Percentiles rank a stretch among this genome's conserved stretches.
Conservation (phyloP, 2,329 filamentous ascomycete genomes). For the Beauveria scarabaeidicola region DNA sequence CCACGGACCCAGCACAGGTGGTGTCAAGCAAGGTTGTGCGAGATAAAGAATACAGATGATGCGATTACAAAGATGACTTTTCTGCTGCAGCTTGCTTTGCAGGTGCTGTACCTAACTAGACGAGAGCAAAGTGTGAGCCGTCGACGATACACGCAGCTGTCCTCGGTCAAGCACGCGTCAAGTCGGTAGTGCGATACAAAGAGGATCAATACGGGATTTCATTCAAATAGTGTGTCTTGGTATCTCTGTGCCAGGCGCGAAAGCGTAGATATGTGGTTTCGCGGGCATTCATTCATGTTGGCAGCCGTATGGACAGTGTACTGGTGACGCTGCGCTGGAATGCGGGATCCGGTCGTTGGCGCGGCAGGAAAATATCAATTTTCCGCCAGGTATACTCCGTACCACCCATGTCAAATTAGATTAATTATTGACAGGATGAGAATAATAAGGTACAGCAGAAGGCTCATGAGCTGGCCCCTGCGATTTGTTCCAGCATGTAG, state of each 20-base stretch:
- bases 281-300: neutral
- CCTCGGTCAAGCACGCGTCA: neutral
- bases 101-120: too few relatives aligned
- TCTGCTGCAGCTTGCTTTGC: neutral
- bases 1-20: neutral
- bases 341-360: neutral
- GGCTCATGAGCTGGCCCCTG: too few relatives aligned
- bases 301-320: neutral
- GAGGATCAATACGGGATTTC: too few relatives aligned
- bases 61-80: neutral
- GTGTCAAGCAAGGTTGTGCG: neutral
- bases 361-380: neutral
- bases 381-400: too few relatives aligned
- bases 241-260: too few relatives aligned
- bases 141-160: neutral
- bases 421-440: too few relatives aligned
- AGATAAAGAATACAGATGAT: neutral
- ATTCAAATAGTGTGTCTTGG: too few relatives aligned
- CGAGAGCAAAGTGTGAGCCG: neutral
- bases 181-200: too few relatives aligned
- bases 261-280: too few relatives aligned
- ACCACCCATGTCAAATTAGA: too few relatives aligned
- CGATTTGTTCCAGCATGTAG: neutral
- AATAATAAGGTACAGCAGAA: too few relatives aligned
- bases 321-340: neutral